These are phyloP conservation scores for Sporothrix sp. DNA, from an alignment of 2,329 filamentous ascomycete species.

Conservation along the genomic window DNA sequence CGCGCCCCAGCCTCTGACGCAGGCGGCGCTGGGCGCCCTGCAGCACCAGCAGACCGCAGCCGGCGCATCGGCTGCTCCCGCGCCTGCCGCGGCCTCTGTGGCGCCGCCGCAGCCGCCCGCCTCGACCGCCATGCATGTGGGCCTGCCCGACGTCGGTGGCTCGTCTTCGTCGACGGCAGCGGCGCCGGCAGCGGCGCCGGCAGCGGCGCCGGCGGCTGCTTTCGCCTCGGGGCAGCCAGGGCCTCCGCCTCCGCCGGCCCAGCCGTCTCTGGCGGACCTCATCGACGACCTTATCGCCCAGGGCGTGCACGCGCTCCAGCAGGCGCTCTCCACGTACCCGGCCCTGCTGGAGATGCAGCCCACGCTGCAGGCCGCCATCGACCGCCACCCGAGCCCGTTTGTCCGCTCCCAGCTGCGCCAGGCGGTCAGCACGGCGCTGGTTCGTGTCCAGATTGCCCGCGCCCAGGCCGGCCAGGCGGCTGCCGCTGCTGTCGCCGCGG, in stretches of 20 bases:
- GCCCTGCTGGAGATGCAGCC: conserved; percentile 38
- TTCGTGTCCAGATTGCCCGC: conserved; percentile 38
- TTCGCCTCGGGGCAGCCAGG: too few species aligned
- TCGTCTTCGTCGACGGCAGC: background rate
- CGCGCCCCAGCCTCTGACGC: background rate
- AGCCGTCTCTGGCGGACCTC: conserved; percentile 37
- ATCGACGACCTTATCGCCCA: conserved; percentile 45
- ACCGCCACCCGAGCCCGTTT: conserved; percentile 39
- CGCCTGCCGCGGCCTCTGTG: background rate
- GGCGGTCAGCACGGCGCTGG: conserved; percentile 37
- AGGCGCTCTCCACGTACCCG: conserved; percentile 38
- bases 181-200: background rate
- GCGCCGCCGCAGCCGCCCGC: background rate
- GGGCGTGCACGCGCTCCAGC: conserved; percentile 38
- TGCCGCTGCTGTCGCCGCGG: conserved; percentile 1
- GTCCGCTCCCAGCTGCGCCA: conserved; percentile 40
- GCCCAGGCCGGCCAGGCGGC: conserved; percentile 12
- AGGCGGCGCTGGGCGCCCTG: background rate
- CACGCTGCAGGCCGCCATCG: conserved; percentile 42
- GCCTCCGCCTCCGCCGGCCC: conserved; percentile 27
- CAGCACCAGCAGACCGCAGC: background rate
- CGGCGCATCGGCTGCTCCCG: background rate
- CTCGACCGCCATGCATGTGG: conserved; percentile 6
- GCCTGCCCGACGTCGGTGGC: background rate
- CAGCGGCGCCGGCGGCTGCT: background rate